Evolutionary conservation across 495 filamentous ascomycete species (phyloP), one percentile per base, ranked within the genome.

Genomic region (Apiosordaria backusii): DNA sequence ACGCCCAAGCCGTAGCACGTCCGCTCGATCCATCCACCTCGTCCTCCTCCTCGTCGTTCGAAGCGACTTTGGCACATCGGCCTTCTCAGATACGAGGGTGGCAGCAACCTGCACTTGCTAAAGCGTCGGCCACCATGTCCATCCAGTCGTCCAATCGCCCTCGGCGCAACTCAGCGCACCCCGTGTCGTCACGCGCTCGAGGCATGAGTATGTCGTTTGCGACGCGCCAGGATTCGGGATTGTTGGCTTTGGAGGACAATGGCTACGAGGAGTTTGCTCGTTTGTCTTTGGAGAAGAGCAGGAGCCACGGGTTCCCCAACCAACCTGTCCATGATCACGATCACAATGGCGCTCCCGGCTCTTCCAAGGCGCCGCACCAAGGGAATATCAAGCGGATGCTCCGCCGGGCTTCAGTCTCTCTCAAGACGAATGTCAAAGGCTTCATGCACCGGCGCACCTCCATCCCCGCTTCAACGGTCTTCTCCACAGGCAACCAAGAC

Each of bases 391-490:
- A 79, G 65, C 75, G 79, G 10, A 79, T 79, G 63, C 69, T 85
- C 18, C 78, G 83, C n/a, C 76, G 81, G 24, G 83, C 83, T 4
- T 86, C 84, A 4, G 53, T 82, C 25, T 84, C 81, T 29, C 67
- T 86, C 18, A 70, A 71, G 26, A 67, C 71, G 0, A 74, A 74
- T 1, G 72, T 77, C 58, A 83, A 78, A 69, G 79, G 77, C 5
- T 77, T 82, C 27, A 77, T 81, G 13, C 76, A 78, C 40, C 74
- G 80, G 57, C 77, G 81, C 52, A 81, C 81, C n/a, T 79, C 82
- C 29, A 75, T 80, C 21, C 79, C 81, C 16, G 78, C 77, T 1
- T 60, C 75, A 10, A 68, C 71, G 40, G 60, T 67, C 7, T 73
- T 73, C 24, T 71, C 71, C 35, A 29, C 62, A 61, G 79, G 81